Conservation (phyloP, 257 asterid genomes). For the Plectranthus barbatus region DNA sequence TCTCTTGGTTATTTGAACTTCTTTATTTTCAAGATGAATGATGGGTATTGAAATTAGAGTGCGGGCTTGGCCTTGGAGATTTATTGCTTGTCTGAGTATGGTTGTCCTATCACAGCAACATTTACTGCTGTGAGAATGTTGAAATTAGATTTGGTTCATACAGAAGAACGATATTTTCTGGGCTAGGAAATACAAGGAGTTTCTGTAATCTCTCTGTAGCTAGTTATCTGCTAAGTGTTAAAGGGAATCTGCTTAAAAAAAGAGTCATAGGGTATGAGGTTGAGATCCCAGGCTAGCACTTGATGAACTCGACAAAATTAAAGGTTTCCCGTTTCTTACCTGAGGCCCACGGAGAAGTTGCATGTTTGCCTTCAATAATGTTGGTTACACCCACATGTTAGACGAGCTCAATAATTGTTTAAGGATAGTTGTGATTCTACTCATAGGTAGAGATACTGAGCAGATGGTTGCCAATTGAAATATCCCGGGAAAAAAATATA, state of each 20-base stretch:
- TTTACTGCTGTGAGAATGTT: not conserved
- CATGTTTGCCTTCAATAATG: not conserved
- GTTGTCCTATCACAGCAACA: not conserved
- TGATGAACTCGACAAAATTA: not conserved
- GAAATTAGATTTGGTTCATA: not conserved
- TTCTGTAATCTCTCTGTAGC: not conserved
- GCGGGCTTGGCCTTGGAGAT: not conserved
- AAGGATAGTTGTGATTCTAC: not conserved
- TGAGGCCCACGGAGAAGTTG: not conserved
- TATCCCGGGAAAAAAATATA: not conserved
- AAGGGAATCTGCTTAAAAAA: no score
- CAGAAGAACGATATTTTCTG: not conserved
- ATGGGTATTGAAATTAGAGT: not conserved
- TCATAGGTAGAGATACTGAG: not conserved
- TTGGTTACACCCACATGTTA: not conserved
- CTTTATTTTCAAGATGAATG: constrained; percentile 7
- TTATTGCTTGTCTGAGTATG: constrained; percentile 2
- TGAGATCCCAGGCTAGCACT: not conserved
- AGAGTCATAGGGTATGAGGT: constrained; percentile 1
- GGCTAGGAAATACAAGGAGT: not conserved
- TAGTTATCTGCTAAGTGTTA: not conserved
- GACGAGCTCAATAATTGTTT: not conserved
- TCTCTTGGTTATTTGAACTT: not conserved
- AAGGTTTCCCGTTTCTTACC: not conserved
- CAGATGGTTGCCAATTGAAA: constrained; percentile 1